Evolutionary conservation across 805 yeast genomes (phyloP), one percentile per base, ranked within the genome.

Genomic region (Jamesozyma spencerorum): DNA sequence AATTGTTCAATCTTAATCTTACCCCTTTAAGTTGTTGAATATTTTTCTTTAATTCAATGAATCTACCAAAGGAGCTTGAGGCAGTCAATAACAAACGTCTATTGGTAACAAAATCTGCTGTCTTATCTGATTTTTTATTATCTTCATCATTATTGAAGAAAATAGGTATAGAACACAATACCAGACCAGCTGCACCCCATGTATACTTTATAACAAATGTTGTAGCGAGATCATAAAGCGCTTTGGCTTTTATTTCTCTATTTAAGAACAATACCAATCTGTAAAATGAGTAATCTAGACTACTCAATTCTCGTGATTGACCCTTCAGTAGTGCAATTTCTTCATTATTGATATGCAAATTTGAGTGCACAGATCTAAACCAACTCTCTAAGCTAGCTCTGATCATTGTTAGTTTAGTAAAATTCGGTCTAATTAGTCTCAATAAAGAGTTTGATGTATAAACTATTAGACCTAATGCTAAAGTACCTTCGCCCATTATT

Each of bases 131-230:
- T 31, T 33, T 42, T n/a, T 22, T 11, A 11, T 22, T 18, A 19
- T 40, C 47, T 34, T 41, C 40, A n/a, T 49, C 42, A 13, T 34
- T 42, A 13, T 48, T 36, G 54, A 78, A 74, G 57, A 88, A 88
- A 2, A 87, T 83, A 5, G 97, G 97, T 3, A 88, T 77, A 2
- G 95, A 79, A 62, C 97, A 88, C 36, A 88, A 69, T 1, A 80
- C 75, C 44, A 88, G 70, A 10, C 97, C 97, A 26, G 92, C 85
- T 2, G 96, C 97, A 46, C 97, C 97, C 88, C 96, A 82, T 37
- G 86, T 76, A 62, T 88, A 88, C 64, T 88, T 88, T 46, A 88
- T 88, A 40, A 86, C 78, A 53, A 87, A 88, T 37, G 82, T 85
- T 49, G 90, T 92, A 2, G 90, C 83, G 49, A 85, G 74, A 55